A percentile compares a stretch with the other conserved stretches of the same genome.
phyloP scores from a whole-genome alignment of 73 alveolate species.

The Tetrahymena elliotti region DNA sequence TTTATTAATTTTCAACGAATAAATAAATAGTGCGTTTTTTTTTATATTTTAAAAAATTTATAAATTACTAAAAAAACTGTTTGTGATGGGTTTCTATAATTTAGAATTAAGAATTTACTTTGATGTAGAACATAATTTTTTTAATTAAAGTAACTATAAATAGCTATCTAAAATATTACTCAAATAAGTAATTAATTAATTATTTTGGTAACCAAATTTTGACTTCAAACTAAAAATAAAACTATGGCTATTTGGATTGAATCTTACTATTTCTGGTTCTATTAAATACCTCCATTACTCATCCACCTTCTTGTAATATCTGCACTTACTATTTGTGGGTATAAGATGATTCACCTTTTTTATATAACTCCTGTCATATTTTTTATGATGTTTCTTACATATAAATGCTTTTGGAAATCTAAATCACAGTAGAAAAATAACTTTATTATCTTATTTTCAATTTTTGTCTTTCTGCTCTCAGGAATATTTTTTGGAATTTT shows the following conservation, averaged over 20 bases:
- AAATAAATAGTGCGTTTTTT: too few relatives aligned
- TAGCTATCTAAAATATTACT: too few relatives aligned
- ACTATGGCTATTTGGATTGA: not conserved
- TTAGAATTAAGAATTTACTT: too few relatives aligned
- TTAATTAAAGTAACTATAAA: too few relatives aligned
- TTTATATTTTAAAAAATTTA: too few relatives aligned
- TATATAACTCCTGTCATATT: not conserved
- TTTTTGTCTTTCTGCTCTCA: not conserved
- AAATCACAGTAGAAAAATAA: not conserved
- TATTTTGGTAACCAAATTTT: too few relatives aligned
- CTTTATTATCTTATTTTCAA: not conserved
- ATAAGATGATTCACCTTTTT: not conserved
- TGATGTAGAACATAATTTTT: too few relatives aligned
- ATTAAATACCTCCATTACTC: not conserved
- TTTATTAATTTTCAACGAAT: too few relatives aligned
- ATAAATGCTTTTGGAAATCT: not conserved
- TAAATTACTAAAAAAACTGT: too few relatives aligned
- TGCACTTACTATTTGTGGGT: not conserved
- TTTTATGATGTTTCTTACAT: not conserved
- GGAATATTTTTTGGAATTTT: not conserved
- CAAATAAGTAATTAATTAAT: too few relatives aligned
- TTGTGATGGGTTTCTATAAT: too few relatives aligned
- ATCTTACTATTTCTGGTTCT: not conserved
- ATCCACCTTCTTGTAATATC: not conserved
- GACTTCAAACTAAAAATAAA: too few relatives aligned